phyloP scores from a whole-genome alignment of 371 early-diverging fungal genomes.

The Actinomortierella wolfii region DNA sequence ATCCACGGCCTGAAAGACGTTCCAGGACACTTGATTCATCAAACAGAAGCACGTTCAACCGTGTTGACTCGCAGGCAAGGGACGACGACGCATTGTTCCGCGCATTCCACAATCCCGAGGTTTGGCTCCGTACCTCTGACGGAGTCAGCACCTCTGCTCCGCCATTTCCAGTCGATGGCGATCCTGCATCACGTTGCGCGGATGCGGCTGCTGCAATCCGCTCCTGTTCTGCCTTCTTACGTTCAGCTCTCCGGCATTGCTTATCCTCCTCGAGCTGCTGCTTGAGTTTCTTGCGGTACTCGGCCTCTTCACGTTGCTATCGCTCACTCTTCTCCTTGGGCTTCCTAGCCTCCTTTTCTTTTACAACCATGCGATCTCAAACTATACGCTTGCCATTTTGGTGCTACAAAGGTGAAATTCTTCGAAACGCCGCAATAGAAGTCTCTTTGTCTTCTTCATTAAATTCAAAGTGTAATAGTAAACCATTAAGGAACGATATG shows the following conservation, averaged over 20 bases:
- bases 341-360: conserved; percentile 38
- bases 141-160: conserved; percentile 19
- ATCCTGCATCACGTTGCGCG: not conserved
- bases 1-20: conserved; percentile 43
- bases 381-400: too few relatives aligned
- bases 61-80: conserved; percentile 34
- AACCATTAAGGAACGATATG: too few relatives aligned
- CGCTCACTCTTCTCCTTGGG: conserved; percentile 31
- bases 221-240: conserved; percentile 17
- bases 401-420: too few relatives aligned
- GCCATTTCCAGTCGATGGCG: conserved; percentile 11
- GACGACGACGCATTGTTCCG: conserved; percentile 36
- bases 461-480: too few relatives aligned
- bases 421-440: too few relatives aligned
- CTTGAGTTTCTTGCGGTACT: conserved; percentile 30
- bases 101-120: conserved; percentile 21
- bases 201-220: not conserved
- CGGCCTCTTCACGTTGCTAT: conserved; percentile 42
- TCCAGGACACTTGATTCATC: conserved; percentile 43
- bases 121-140: conserved; percentile 19
- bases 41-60: conserved; percentile 39
- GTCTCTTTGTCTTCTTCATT: too few relatives aligned
- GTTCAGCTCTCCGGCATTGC: conserved; percentile 28
- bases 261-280: conserved; percentile 39
- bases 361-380: too few relatives aligned